Evolutionary conservation across 2,329 filamentous ascomycete genomes (phyloP).

Genomic region (Alternaria tenuissima): DNA sequence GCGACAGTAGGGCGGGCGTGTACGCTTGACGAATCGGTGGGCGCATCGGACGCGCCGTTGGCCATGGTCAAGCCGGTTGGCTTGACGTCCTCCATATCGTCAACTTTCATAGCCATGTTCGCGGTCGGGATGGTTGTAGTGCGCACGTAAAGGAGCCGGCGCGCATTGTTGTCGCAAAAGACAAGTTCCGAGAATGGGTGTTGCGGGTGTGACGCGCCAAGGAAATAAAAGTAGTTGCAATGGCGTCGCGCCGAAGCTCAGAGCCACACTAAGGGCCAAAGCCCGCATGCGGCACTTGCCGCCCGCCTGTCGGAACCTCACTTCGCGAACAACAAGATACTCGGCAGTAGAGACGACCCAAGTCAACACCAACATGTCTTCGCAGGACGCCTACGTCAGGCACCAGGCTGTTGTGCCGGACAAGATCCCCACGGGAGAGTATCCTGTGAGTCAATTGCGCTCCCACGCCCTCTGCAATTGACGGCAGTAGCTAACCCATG

Average conservation of each 20-base stretch:
- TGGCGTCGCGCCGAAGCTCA: conserved; percentile 19
- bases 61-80: conserved; percentile 20
- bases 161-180: conserved; percentile 39
- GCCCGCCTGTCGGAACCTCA: conserved; percentile 14
- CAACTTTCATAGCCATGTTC: conserved; percentile 17
- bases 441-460: conserved; percentile 72
- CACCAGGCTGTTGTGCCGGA: conserved; percentile 68
- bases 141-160: conserved; percentile 26
- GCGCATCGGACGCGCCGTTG: conserved; percentile 32
- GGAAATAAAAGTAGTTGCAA: conserved; percentile 36
- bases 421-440: conserved; percentile 83
- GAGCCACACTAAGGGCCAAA: conserved; percentile 4
- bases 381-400: conserved; percentile 36
- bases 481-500: conserved; percentile 35
- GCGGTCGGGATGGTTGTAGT: conserved; percentile 12
- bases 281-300: conserved; percentile 27
- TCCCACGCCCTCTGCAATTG: conserved; percentile 32
- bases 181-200: conserved; percentile 19
- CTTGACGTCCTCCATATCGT: conserved; percentile 39
- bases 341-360: conserved; percentile 14
- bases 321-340: conserved; percentile 17
- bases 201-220: conserved; percentile 35
- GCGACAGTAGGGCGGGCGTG: conserved; percentile 69
- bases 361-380: conserved; percentile 42
- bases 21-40: conserved; percentile 29